Evolutionary conservation across 2,329 filamentous ascomycete genomes (phyloP).

Genomic region (Calonectria honghensis): DNA sequence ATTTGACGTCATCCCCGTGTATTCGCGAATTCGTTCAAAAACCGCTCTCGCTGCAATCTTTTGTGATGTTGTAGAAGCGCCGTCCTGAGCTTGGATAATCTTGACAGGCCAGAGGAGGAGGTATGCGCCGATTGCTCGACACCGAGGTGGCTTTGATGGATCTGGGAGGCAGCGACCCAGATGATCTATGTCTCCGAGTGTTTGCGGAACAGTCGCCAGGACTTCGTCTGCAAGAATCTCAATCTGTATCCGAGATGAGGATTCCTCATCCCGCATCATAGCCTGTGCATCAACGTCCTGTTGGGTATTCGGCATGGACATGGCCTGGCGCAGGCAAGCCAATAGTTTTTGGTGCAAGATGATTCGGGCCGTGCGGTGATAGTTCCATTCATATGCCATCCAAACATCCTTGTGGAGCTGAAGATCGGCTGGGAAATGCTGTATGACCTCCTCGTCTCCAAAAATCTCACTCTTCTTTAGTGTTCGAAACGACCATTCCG

Average conservation of each 20-base stretch:
- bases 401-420: constrained; percentile 62
- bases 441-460: neutral
- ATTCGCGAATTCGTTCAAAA: constrained; percentile 63
- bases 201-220: constrained; percentile 61
- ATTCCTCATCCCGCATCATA: constrained; percentile 22
- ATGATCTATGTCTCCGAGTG: constrained; percentile 60
- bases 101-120: constrained; percentile 63
- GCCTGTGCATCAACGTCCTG: neutral
- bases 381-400: constrained; percentile 66
- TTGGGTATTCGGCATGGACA: neutral
- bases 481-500: constrained; percentile 59
- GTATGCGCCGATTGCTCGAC: constrained; percentile 60
- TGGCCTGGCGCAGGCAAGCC: constrained; percentile 51
- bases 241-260: constrained; percentile 50
- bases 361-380: constrained; percentile 61
- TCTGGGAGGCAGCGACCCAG: constrained; percentile 42
- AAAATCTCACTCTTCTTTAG: constrained; percentile 48
- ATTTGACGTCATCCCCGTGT: constrained; percentile 61
- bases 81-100: constrained; percentile 55
- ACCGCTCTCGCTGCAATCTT: constrained; percentile 52
- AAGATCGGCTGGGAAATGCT: constrained; percentile 51
- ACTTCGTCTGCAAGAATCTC: constrained; percentile 58
- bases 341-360: constrained; percentile 61
- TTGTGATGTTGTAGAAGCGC: constrained; percentile 54
- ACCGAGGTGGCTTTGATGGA: constrained; percentile 47